Evolutionary conservation across 768 basidiomycete genomes (phyloP).

Genomic region (Fistulinella prunicolor): DNA sequence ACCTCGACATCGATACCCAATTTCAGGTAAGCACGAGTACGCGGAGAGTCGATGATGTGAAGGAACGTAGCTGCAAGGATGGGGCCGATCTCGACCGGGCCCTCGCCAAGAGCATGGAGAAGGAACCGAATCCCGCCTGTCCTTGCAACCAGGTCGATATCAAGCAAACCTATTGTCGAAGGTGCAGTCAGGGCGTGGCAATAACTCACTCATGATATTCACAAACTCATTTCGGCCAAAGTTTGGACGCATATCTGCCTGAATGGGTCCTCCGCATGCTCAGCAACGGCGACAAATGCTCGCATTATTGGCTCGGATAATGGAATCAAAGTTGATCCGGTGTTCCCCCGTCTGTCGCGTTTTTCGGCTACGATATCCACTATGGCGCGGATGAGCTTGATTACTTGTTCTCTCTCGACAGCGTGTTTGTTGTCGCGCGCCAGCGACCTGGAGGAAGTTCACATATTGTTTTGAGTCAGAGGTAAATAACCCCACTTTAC

Average conservation of each 20-base stretch:
- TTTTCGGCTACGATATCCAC: conserved; percentile 72
- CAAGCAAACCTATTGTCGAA: conserved; percentile 67
- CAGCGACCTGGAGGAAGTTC: conserved; percentile 55
- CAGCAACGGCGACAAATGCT: conserved; percentile 89
- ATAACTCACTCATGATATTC: conserved; percentile 4
- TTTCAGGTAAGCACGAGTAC: conserved; percentile 70
- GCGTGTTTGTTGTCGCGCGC: conserved; percentile 80
- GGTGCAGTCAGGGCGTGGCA: conserved; percentile 9
- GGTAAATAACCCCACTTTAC: conserved; percentile 59
- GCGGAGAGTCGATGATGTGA: conserved; percentile 80
- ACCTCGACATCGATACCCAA: conserved; percentile 92
- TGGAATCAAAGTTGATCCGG: conserved; percentile 47
- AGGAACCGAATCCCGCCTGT: conserved; percentile 86
- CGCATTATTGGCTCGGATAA: conserved; percentile 78
- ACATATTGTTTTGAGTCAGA: not conserved
- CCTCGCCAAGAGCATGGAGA: conserved; percentile 85
- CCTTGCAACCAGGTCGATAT: conserved; percentile 75
- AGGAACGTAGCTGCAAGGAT: conserved; percentile 79
- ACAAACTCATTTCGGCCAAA: conserved; percentile 83
- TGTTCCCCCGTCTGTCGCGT: conserved; percentile 38
- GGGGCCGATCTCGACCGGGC: conserved; percentile 77
- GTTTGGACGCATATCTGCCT: conserved; percentile 80
- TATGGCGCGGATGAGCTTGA: conserved; percentile 83
- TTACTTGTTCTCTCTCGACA: conserved; percentile 87
- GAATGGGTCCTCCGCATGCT: conserved; percentile 89